These are phyloP conservation scores for Terana coerulea DNA, from an alignment of 768 basidiomycete species.

Conservation along the genomic window DNA sequence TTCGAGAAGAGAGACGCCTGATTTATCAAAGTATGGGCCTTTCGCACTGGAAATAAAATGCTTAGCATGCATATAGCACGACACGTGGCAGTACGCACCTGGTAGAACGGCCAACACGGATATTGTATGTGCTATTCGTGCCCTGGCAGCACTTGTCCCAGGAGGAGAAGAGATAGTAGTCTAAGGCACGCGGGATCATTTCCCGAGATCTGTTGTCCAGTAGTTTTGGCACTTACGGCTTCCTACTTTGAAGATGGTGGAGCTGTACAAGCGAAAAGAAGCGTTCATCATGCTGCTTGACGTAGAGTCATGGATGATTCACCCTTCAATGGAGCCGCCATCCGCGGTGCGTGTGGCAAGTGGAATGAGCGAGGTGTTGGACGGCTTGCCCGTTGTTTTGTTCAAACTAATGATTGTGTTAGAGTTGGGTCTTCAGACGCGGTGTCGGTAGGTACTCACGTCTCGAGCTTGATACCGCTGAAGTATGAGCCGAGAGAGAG, in stretches of 20 bases:
- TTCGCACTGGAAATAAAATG: slow-evolving; percentile 24
- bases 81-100: neutral
- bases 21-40: slow-evolving; percentile 45
- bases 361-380: slow-evolving; percentile 35
- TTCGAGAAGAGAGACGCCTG: slow-evolving; percentile 38
- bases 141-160: slow-evolving; percentile 55
- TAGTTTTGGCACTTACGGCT: too few species aligned
- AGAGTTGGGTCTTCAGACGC: too few species aligned
- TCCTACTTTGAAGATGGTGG: too few species aligned
- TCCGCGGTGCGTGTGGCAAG: slow-evolving; percentile 42
- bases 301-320: slow-evolving; percentile 41
- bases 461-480: slow-evolving; percentile 58
- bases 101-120: slow-evolving; percentile 49
- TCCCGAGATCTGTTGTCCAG: too few species aligned
- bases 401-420: too few species aligned
- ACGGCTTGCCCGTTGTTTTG: slow-evolving; percentile 16
- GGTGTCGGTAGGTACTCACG: too few species aligned
- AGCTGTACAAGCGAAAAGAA: too few species aligned
- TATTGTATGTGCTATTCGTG: slow-evolving; percentile 49
- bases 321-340: slow-evolving; percentile 47
- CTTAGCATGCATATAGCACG: neutral
- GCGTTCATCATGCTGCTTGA: too few species aligned
- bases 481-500: slow-evolving; percentile 54
- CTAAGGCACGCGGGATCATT: too few species aligned
- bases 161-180: slow-evolving; percentile 53